Percentiles rank a stretch among this genome's conserved stretches.
These are phyloP conservation scores for Dendrocalamus sinicus DNA, from an alignment of 176 grass and related monocot genomes.

Conservation along the genomic window DNA sequence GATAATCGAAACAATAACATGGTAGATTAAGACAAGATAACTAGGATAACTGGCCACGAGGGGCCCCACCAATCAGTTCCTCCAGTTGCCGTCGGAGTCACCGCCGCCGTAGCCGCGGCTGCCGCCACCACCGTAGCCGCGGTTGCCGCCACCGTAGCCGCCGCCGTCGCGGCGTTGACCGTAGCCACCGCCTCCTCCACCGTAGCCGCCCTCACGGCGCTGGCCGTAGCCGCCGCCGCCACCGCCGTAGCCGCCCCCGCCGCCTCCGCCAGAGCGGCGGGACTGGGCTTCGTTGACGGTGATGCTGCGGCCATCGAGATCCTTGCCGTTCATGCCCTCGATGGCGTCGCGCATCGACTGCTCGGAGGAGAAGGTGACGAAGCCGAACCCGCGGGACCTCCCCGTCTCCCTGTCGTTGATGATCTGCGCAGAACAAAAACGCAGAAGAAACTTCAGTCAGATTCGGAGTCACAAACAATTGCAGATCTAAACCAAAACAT, in stretches of 20 bases:
- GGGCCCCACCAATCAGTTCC: slow-evolving; percentile 57
- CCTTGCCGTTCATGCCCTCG: too few species aligned
- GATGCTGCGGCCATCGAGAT: slow-evolving; percentile 47
- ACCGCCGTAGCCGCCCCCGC: background rate
- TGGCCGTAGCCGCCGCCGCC: background rate
- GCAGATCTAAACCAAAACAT: background rate
- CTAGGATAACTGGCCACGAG: slow-evolving; percentile 45
- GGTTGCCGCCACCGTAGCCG: background rate
- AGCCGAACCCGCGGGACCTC: too few species aligned
- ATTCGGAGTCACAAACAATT: fast-evolving
- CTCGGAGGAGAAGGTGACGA: too few species aligned
- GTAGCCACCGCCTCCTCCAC: slow-evolving; percentile 27
- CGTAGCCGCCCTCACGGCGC: slow-evolving; percentile 18
- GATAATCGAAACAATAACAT: slow-evolving; percentile 27
- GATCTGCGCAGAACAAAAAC: background rate
- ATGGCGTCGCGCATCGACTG: too few species aligned
- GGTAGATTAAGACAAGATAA: background rate
- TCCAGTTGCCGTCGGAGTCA: slow-evolving; percentile 61
- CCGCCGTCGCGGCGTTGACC: slow-evolving; percentile 42
- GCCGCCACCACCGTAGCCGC: background rate
- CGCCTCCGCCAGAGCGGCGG: slow-evolving; percentile 42
- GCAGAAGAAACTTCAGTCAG: background rate
- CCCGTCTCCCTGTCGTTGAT: too few species aligned
- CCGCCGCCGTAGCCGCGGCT: slow-evolving; percentile 30
- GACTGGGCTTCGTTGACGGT: slow-evolving; percentile 96